Conservation (phyloP, 352 stramenopile genomes). For the Plasmopara viticola region DNA sequence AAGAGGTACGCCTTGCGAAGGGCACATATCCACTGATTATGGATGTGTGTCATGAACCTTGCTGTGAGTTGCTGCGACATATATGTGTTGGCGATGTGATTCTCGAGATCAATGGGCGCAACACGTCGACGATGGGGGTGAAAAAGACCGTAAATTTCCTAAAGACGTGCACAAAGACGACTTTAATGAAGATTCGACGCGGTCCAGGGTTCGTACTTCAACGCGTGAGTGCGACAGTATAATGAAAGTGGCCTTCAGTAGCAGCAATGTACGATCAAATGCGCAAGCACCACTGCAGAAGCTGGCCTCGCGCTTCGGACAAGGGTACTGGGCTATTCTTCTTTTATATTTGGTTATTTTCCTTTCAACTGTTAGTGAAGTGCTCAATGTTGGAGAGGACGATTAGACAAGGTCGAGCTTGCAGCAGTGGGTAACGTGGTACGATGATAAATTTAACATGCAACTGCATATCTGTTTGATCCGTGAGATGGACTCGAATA, state of each 20-base stretch:
- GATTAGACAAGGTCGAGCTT: slow-evolving; percentile 29
- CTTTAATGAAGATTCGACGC: slow-evolving; percentile 78
- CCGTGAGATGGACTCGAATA: too few relatives aligned
- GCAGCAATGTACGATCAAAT: slow-evolving; percentile 38
- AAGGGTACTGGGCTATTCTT: not conserved
- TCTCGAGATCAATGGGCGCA: slow-evolving; percentile 84
- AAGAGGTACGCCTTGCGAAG: slow-evolving; percentile 72
- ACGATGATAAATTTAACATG: slow-evolving; percentile 1
- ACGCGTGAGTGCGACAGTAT: slow-evolving; percentile 71
- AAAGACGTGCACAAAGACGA: slow-evolving; percentile 81
- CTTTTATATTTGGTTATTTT: slow-evolving; percentile 11
- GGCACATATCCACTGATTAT: slow-evolving; percentile 75
- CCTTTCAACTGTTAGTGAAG: slow-evolving; percentile 39
- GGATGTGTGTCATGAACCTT: slow-evolving; percentile 78
- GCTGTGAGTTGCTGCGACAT: slow-evolving; percentile 76
- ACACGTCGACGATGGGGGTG: slow-evolving; percentile 83
- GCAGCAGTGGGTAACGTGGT: slow-evolving; percentile 7
- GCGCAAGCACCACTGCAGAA: slow-evolving; percentile 9
- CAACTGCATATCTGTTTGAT: not conserved
- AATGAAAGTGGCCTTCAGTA: slow-evolving; percentile 22
- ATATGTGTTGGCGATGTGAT: slow-evolving; percentile 82
- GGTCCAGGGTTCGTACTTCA: slow-evolving; percentile 66
- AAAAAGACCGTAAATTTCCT: slow-evolving; percentile 88
- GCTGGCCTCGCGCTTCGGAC: not conserved
- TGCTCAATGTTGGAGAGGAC: slow-evolving; percentile 37